These are phyloP conservation scores for Akebia trifoliata DNA, from an alignment of 164 flowering plant species.

Conservation along the genomic window DNA sequence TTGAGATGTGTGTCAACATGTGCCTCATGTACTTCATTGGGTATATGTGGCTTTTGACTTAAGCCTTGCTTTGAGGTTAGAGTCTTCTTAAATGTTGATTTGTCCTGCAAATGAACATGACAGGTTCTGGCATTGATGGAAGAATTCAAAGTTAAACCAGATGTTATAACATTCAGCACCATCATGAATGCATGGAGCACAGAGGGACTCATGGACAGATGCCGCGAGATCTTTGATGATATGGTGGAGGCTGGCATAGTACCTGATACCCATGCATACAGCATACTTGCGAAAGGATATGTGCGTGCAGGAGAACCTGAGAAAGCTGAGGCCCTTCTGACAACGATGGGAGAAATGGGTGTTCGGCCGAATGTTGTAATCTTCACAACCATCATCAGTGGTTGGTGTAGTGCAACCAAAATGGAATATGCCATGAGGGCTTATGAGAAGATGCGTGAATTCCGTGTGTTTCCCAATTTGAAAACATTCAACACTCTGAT, in stretches of 20 bases:
- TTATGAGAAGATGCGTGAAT: constrained; percentile 55
- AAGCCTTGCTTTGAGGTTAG: too few species aligned
- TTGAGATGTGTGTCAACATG: too few species aligned
- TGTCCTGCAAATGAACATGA: constrained; percentile 4
- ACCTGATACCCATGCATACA: constrained; percentile 73
- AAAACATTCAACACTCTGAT: constrained; percentile 85
- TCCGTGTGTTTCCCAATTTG: constrained; percentile 62
- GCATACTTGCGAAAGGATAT: constrained; percentile 93
- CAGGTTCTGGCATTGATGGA: constrained; percentile 83
- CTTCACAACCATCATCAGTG: constrained; percentile 88
- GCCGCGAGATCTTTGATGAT: constrained; percentile 70
- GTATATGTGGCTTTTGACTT: too few species aligned
- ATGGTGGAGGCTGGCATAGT: constrained; percentile 72
- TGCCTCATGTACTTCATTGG: too few species aligned
- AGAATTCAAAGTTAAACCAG: constrained; percentile 78
- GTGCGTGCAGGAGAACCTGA: constrained; percentile 76
- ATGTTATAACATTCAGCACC: constrained; percentile 91
- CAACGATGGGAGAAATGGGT: constrained; percentile 40
- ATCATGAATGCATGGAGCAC: constrained; percentile 94
- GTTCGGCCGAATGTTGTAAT: constrained; percentile 77
- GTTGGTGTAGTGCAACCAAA: constrained; percentile 82
- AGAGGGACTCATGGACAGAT: constrained; percentile 74
- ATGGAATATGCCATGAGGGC: constrained; percentile 67
- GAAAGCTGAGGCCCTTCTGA: constrained; percentile 69
- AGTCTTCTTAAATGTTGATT: too few species aligned